Evolutionary conservation across 805 yeast genomes (phyloP), one percentile per base, ranked within the genome.

Genomic region (Saccharomycopsis lassenensis): DNA sequence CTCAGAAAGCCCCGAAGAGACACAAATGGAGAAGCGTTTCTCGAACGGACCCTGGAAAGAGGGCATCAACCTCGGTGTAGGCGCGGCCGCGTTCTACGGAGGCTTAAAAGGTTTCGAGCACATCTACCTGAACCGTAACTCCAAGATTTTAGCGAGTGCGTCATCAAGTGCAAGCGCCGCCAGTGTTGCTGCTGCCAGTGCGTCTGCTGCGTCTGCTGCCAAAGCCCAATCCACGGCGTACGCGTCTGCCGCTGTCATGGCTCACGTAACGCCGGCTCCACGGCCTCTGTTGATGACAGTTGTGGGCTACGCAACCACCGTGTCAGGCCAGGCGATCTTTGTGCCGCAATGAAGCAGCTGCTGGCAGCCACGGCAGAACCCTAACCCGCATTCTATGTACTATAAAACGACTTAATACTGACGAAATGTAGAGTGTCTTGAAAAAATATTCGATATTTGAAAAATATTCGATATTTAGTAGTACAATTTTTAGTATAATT

Each of bases 201-300:
- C 16, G 20, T 17, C 33, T 18, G 31, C 15, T 15, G n/a, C 8
- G 7, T 15, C 38, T 19, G 33, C 27, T 28, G 16, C 33, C 22
- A 26, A 24, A 16, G 15, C 36, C n/a, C 26, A 33, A 22, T 23
- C 33, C n/a, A n/a, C n/a, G n/a, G n/a, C n/a, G n/a, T n/a, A n/a
- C n/a, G n/a, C n/a, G n/a, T n/a, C n/a, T n/a, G n/a, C n/a, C n/a
- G n/a, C n/a, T n/a, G n/a, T n/a, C n/a, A n/a, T n/a, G n/a, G n/a
- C n/a, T n/a, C n/a, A n/a, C n/a, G n/a, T 23, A 11, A 17, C 5
- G 10, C 35, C 15, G 35, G 12, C 15, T 7, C 12, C 33, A 23
- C 32, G n/a, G 35, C 33, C n/a, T 7, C 31, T 7, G 33, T 16
- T 12, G 7, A 7, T 14, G 33, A 14, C 31, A 23, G 32, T 31